Conservation (phyloP, 306 rosid species). For the Gillenia trifoliata region DNA sequence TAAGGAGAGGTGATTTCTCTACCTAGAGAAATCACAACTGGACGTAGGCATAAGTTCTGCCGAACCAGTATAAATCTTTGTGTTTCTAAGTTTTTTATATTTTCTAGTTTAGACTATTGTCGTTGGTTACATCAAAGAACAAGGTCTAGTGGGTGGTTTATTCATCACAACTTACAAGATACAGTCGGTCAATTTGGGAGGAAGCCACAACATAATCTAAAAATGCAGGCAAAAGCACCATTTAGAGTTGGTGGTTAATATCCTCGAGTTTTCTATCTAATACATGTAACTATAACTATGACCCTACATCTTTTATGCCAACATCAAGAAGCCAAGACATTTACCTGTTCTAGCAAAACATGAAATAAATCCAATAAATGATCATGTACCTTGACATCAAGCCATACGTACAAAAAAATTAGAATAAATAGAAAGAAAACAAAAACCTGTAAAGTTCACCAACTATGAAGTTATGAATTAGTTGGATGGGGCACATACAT, state of each 20-base stretch:
- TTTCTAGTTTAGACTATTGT: no score
- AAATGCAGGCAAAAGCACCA: background rate
- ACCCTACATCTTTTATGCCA: background rate
- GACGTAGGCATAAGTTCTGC: no score
- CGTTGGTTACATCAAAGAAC: no score
- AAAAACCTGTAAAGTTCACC: background rate
- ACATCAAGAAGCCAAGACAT: background rate
- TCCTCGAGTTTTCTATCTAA: background rate
- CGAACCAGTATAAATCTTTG: no score
- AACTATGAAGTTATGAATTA: background rate
- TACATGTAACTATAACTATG: background rate
- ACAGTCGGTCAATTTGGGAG: conserved; percentile 9
- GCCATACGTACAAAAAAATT: background rate
- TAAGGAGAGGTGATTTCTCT: no score
- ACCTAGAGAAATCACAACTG: no score
- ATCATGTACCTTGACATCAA: no score
- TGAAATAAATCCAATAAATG: no score
- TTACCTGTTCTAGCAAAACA: no score
- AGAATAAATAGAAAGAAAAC: background rate
- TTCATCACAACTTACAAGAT: conserved; percentile 2
- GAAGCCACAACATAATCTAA: background rate
- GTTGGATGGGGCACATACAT: background rate
- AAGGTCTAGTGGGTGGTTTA: no score
- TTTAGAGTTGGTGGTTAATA: background rate
- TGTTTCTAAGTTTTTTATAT: no score